Evolutionary conservation across 495 filamentous ascomycete genomes (phyloP).

Genomic region (Extremus antarcticus): DNA sequence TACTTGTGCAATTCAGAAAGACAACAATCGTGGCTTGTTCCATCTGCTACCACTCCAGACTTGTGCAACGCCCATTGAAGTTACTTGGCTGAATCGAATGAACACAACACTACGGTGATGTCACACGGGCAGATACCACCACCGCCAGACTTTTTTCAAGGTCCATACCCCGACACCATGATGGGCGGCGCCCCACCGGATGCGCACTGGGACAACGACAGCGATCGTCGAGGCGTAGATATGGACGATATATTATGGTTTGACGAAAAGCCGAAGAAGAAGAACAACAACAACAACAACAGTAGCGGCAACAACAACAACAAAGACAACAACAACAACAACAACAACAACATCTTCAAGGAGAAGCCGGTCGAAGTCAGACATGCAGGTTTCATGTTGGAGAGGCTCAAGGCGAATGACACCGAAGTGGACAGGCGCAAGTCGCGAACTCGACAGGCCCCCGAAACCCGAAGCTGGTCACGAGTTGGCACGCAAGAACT

Average conservation of each 20-base stretch:
- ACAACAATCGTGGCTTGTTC: not conserved
- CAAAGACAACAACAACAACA: not conserved
- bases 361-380: not conserved
- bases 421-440: not conserved
- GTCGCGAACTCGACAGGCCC: no score
- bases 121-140: not conserved
- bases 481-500: not conserved
- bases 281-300: not conserved
- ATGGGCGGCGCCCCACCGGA: not conserved
- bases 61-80: not conserved
- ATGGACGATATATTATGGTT: not conserved
- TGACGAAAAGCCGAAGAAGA: not conserved
- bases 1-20: not conserved
- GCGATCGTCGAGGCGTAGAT: not conserved
- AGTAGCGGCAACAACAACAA: not conserved
- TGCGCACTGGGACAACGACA: not conserved
- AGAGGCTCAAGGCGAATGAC: not conserved
- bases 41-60: not conserved
- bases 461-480: not conserved
- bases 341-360: not conserved
- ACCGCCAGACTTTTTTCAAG: not conserved
- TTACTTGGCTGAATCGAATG: no score
- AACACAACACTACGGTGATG: not conserved
- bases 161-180: not conserved
- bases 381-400: not conserved